Conservation (phyloP, 202 grass and related monocot genomes). For the Carex arenaria region DNA sequence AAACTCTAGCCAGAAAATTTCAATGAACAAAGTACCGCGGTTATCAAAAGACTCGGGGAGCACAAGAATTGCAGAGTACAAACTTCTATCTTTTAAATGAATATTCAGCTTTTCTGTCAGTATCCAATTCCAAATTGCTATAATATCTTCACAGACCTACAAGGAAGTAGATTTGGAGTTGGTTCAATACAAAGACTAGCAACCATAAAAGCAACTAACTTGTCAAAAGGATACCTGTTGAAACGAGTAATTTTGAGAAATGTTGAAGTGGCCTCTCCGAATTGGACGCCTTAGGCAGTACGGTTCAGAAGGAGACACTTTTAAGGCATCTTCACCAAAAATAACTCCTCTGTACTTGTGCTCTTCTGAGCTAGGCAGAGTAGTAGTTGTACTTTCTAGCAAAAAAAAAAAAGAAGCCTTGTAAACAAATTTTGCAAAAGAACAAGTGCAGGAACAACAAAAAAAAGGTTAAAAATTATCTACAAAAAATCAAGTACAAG, state of each 20-base stretch:
- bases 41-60: slow-evolving; percentile 92
- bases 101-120: slow-evolving; percentile 89
- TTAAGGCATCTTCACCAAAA: slow-evolving; percentile 90
- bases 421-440: slow-evolving; percentile 16
- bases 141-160: slow-evolving; percentile 84
- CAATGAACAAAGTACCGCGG: slow-evolving; percentile 56
- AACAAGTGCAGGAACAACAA: neutral
- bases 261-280: slow-evolving; percentile 92
- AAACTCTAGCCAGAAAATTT: neutral
- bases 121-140: slow-evolving; percentile 87
- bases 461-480: slow-evolving; percentile 9
- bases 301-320: slow-evolving; percentile 59
- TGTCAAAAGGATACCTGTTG: slow-evolving; percentile 50
- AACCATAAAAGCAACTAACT: neutral
- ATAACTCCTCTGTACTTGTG: slow-evolving; percentile 64
- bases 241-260: slow-evolving; percentile 70
- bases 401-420: slow-evolving; percentile 18
- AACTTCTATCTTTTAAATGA: slow-evolving; percentile 52
- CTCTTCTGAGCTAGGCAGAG: slow-evolving; percentile 36
- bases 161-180: slow-evolving; percentile 8
- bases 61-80: slow-evolving; percentile 86
- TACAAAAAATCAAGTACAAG: slow-evolving; percentile 8
- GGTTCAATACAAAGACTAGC: slow-evolving; percentile 8
- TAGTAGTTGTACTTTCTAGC: slow-evolving; percentile 44
- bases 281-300: slow-evolving; percentile 71